Conservation (phyloP, 2,329 filamentous ascomycete genomes). For the Aspergillus fructus region DNA sequence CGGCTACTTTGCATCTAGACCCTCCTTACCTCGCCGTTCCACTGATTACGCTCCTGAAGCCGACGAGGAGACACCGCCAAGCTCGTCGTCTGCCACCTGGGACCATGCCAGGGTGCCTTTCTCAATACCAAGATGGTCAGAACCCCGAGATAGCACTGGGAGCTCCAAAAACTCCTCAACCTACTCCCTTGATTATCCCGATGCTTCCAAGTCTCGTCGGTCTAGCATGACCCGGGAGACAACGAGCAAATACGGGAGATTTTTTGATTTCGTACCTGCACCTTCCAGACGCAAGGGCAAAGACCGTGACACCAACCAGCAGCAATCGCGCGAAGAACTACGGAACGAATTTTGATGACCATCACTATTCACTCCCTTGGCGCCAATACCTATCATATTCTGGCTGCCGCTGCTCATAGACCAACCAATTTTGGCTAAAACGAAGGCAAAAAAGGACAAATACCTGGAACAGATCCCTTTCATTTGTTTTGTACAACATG, state of each 20-base stretch:
- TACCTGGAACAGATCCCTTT: not conserved
- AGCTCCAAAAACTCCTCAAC: constrained; percentile 50
- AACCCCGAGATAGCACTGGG: constrained; percentile 42
- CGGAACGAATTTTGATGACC: constrained; percentile 29
- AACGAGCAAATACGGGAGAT: constrained; percentile 39
- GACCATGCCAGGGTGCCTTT: constrained; percentile 44
- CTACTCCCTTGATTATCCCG: constrained; percentile 43
- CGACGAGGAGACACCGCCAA: constrained; percentile 48
- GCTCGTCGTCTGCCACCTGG: constrained; percentile 44
- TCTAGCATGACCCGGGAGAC: constrained; percentile 41
- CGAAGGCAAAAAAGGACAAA: constrained; percentile 1
- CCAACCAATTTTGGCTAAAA: not conserved
- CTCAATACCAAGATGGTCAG: constrained; percentile 39
- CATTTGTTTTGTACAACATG: constrained; percentile 23
- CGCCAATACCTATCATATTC: not conserved
- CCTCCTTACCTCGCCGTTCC: constrained; percentile 38
- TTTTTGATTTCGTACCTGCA: constrained; percentile 46
- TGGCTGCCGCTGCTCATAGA: not conserved
- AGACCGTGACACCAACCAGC: constrained; percentile 37
- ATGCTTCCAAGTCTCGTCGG: constrained; percentile 36
- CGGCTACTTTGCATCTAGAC: constrained; percentile 40
- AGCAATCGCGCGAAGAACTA: constrained; percentile 35
- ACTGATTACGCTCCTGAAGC: constrained; percentile 38
- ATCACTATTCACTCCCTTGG: not conserved
- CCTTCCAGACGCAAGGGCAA: constrained; percentile 43